phyloP scores from a whole-genome alignment of 2,329 filamentous ascomycete species.

The Fusarium buharicum region DNA sequence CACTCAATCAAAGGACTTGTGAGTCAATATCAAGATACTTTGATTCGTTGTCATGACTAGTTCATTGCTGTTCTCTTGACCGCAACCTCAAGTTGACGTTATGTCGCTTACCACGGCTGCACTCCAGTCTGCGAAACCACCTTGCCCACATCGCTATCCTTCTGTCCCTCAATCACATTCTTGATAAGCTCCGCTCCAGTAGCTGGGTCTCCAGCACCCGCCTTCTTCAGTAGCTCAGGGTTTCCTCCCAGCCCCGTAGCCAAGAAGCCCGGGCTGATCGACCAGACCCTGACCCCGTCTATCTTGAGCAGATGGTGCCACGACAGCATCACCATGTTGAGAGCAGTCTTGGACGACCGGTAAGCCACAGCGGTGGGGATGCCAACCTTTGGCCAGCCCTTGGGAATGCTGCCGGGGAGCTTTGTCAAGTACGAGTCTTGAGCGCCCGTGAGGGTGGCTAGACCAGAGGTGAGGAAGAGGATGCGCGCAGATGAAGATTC shows the following conservation, averaged over 20 bases:
- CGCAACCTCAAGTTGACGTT: not conserved
- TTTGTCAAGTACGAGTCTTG: constrained; percentile 41
- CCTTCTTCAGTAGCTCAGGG: constrained; percentile 47
- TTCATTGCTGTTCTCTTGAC: not conserved
- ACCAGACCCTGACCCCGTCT: constrained; percentile 63
- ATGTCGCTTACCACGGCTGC: constrained; percentile 47
- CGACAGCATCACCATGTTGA: constrained; percentile 52
- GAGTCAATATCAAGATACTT: not conserved
- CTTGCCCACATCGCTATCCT: constrained; percentile 55
- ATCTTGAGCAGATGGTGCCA: constrained; percentile 57
- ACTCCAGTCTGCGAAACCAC: constrained; percentile 47
- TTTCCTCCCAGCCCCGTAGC: constrained; percentile 57
- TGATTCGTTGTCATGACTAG: not conserved
- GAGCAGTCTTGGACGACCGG: constrained; percentile 41
- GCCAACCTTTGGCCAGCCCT: constrained; percentile 64
- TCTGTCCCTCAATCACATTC: constrained; percentile 55
- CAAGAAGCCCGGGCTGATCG: constrained; percentile 60
- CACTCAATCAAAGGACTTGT: not conserved
- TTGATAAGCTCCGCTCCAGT: constrained; percentile 53
- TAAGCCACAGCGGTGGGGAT: constrained; percentile 49
- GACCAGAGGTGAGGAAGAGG: constrained; percentile 60
- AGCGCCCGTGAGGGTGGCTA: constrained; percentile 52
- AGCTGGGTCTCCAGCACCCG: constrained; percentile 50
- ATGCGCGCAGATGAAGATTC: constrained; percentile 55
- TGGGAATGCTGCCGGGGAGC: constrained; percentile 41